Conservation (phyloP, 306 rosid genomes). For the Medicago truncatula region DNA sequence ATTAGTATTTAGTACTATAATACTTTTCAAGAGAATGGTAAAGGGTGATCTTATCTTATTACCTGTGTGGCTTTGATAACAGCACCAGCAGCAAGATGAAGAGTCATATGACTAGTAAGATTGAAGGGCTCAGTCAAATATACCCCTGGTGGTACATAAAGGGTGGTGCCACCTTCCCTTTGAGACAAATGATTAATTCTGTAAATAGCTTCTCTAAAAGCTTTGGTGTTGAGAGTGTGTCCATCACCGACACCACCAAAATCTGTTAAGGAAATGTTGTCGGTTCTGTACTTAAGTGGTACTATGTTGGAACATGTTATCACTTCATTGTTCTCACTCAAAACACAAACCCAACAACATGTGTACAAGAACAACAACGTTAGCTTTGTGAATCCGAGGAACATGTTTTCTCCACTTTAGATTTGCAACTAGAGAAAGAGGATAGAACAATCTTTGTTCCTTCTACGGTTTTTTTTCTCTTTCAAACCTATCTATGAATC, state of each 20-base stretch:
- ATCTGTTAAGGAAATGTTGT: constrained; percentile 66
- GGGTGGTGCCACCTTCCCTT: constrained; percentile 74
- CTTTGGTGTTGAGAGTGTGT: constrained; percentile 67
- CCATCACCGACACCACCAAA: constrained; percentile 89
- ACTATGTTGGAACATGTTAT: constrained; percentile 77
- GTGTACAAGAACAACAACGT: constrained; percentile 3
- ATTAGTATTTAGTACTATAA: no score
- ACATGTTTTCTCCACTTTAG: not conserved
- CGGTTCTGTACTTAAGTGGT: constrained; percentile 55
- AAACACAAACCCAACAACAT: not conserved
- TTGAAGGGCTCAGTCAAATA: constrained; percentile 78
- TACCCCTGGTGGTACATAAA: constrained; percentile 79
- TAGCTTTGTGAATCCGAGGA: not conserved
- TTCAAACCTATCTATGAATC: no score
- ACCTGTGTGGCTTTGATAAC: constrained; percentile 84
- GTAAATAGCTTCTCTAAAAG: constrained; percentile 69
- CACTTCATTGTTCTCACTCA: constrained; percentile 34
- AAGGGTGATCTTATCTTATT: not conserved
- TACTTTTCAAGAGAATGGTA: not conserved
- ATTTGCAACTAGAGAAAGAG: not conserved
- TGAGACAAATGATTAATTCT: constrained; percentile 58
- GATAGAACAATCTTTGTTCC: not conserved
- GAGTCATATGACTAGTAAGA: constrained; percentile 87
- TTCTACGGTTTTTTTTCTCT: no score
- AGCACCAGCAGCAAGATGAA: constrained; percentile 77